Base-by-base conservation (phyloP, 352 stramenopile species). In the Globisporangium nodosum region DNA sequence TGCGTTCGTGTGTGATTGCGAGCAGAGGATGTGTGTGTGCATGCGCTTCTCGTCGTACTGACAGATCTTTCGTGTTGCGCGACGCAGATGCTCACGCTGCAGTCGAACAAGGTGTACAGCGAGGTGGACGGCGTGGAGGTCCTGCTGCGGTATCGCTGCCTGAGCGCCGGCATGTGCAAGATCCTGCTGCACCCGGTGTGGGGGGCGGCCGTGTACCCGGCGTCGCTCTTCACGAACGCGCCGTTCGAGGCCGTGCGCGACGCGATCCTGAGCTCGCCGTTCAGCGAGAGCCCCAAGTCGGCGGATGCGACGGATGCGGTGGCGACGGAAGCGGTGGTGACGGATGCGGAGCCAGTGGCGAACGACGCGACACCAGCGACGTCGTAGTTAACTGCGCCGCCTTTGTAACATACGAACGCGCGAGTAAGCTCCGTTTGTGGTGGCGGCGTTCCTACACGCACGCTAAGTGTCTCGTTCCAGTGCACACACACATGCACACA, bases 121-220 rank as follows among this genome's bases (percentile, higher is more conserved):
- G 96, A 98, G 74, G 94, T 98, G 54, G 94, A 98, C 73, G 93
- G 93, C 37, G 96, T 98, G 78, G 84, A 96, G 68, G 62, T 94
- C 48, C 65, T 94, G 57, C 73, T 95, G 56, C 70, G 83, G 52
- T 96, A 96, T 73, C 84, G 74, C 48, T 91, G 78, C 61, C 56
- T 88, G 46, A 91, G 74, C 64, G 95, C 94, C 5, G 96, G 96
- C 49, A 96, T 96, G 78, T 99, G 96, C 73, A 98, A 98, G 70
- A 97, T 99, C 64, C 77, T 98, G 57, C 68, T 97, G 37, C 96
- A 99, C 80, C 96, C 96, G 2, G 70, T 65, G 48, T 99, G 96
- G 96, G 96, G 94, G 51, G 93, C 85, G 33, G 81, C 92, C 40
- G 94, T 98, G 24, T 99, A 99, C 70, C 96, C 96, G 15, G 96